A percentile compares a stretch with the other conserved stretches of the same genome.
Evolutionary conservation across 805 yeast species (phyloP).

Genomic region (Candida silvicultrix): DNA sequence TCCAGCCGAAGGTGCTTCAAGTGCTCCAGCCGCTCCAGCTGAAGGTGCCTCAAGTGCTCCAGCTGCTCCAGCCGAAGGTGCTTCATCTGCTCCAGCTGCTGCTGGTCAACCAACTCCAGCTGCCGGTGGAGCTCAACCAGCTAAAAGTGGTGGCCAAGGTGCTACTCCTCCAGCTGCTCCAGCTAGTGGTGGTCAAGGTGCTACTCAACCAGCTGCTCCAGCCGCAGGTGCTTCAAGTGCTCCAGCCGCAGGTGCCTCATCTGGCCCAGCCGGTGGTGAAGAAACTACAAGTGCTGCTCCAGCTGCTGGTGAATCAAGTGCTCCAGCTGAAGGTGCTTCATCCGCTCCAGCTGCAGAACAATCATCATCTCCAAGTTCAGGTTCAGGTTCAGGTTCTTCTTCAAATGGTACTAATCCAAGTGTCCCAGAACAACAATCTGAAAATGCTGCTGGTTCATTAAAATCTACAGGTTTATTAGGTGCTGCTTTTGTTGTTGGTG

Average conservation of each 20-base stretch:
- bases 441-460: constrained; percentile 3
- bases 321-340: constrained; percentile 14
- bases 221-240: constrained; percentile 17
- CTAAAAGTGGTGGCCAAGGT: too few species aligned
- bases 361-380: constrained; percentile 26
- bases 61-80: constrained; percentile 19
- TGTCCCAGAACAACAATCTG: constrained; percentile 29
- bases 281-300: constrained; percentile 21
- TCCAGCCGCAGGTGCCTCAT: constrained; percentile 20
- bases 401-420: constrained; percentile 16
- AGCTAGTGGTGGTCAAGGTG: too few species aligned
- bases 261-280: too few species aligned
- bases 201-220: neutral
- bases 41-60: constrained; percentile 19
- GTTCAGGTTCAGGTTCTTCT: neutral
- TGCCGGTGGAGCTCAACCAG: too few species aligned
- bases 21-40: constrained; percentile 20
- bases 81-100: too few species aligned
- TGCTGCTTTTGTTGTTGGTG: constrained; percentile 6
- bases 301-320: constrained; percentile 17
- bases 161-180: constrained; percentile 5
- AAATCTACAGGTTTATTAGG: constrained; percentile 3
- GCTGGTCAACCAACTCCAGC: constrained; percentile 4
- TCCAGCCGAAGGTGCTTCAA: constrained; percentile 19
- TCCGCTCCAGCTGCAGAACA: constrained; percentile 10